These are phyloP conservation scores for Russula sp. DNA, from an alignment of 768 basidiomycete genomes.

Conservation along the genomic window DNA sequence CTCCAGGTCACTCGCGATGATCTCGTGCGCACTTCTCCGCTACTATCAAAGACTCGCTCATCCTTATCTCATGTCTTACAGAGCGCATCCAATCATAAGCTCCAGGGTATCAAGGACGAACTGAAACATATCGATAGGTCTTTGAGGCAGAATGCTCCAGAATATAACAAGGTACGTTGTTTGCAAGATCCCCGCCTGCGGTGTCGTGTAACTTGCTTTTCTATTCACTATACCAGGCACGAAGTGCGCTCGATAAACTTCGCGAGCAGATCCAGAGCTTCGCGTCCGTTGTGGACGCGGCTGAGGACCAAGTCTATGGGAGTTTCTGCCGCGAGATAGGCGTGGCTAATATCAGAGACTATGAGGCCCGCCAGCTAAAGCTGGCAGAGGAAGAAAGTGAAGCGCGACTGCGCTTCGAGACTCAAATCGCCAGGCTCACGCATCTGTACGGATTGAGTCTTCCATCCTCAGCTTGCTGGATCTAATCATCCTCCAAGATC, in stretches of 20 bases:
- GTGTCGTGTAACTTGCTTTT: not conserved
- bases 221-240: slow-evolving; percentile 38
- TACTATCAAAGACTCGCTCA: not conserved
- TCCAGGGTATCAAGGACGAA: slow-evolving; percentile 78
- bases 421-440: slow-evolving; percentile 76
- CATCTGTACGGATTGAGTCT: slow-evolving; percentile 59
- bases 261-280: slow-evolving; percentile 51
- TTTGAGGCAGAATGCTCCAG: slow-evolving; percentile 58
- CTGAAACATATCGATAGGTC: slow-evolving; percentile 74
- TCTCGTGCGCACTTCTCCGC: slow-evolving; percentile 39
- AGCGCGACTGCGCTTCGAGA: slow-evolving; percentile 74
- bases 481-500: slow-evolving; percentile 40
- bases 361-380: slow-evolving; percentile 87
- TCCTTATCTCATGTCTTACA: slow-evolving; percentile 29
- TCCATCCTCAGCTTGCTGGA: not conserved
- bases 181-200: not conserved
- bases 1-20: slow-evolving; percentile 75
- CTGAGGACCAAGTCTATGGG: slow-evolving; percentile 75
- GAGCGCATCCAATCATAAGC: slow-evolving; percentile 69
- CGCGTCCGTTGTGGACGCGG: slow-evolving; percentile 54
- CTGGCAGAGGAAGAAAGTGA: slow-evolving; percentile 85
- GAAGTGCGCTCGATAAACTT: slow-evolving; percentile 46
- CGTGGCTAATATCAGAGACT: slow-evolving; percentile 81
- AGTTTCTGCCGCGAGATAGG: slow-evolving; percentile 76
- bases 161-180: slow-evolving; percentile 59